Evolutionary conservation across 2,329 filamentous ascomycete species (phyloP), one percentile per base, ranked within the genome.

Genomic region (Elsinoe fawcettii): DNA sequence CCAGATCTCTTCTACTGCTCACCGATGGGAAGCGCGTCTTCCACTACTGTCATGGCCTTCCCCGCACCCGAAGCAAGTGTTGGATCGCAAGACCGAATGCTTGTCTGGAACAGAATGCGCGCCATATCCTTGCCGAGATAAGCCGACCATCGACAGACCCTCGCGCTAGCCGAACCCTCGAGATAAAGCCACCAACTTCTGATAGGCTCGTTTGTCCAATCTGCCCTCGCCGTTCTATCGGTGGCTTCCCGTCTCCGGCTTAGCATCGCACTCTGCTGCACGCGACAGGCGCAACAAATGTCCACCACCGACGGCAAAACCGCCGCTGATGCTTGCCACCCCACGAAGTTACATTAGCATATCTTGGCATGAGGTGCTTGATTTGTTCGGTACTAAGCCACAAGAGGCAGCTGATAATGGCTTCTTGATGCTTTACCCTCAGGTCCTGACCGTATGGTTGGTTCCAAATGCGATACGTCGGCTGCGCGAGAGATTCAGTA

Each of bases 111-210:
- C 49, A 49, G 23, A 32, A 53, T 53, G 49, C 49, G 30, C 49
- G 49, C 49, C 49, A 53, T 53, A 37, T 36, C 49, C 49, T 53
- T 53, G 49, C 49, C 49, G 49, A 53, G 49, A 53, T 53, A 53
- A 53, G 49, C 49, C 49, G 49, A 23, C 30, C 30, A n/a, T 1
- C 30, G 32, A 30, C 32, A 53, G 32, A 53, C 49, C 49, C 49
- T 53, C 49, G 20, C 49, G 49, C 32, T 53, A 53, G 49, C 16
- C 30, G 49, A 53, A 53, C 49, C 49, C 49, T 53, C 49, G 32
- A 7, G 49, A 53, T 53, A 53, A 53, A 53, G 49, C 49, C 49
- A 53, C 49, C 49, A 53, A 53, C 49, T 18, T 39, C 7, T 39
- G 49, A 53, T 53, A 36, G 25, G 49, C 32, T 53, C 49, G 49